phyloP scores from a whole-genome alignment of 2,329 filamentous ascomycete genomes.

The Monosporascus sp. region DNA sequence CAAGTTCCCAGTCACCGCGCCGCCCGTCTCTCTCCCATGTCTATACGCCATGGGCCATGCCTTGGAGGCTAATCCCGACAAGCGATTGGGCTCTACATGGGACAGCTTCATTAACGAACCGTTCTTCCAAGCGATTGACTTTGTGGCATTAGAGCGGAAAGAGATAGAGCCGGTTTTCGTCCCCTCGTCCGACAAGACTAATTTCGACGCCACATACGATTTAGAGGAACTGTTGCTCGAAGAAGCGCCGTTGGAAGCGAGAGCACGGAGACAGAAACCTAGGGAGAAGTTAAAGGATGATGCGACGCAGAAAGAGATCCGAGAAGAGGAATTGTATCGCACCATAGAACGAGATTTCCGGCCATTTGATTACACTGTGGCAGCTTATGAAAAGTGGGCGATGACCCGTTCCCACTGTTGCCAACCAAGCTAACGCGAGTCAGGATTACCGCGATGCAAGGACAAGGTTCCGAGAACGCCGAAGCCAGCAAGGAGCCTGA shows the following conservation, averaged over 20 bases:
- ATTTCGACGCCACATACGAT: constrained; percentile 98
- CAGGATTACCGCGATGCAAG: constrained; percentile 31
- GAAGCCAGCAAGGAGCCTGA: constrained; percentile 30
- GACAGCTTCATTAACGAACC: constrained; percentile 81
- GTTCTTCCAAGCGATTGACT: constrained; percentile 85
- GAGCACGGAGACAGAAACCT: constrained; percentile 89
- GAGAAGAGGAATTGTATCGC: constrained; percentile 87
- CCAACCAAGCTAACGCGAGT: constrained; percentile 7
- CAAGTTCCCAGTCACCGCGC: constrained; percentile 86
- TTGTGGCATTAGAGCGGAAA: constrained; percentile 76
- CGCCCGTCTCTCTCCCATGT: constrained; percentile 82
- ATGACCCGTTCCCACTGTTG: not conserved
- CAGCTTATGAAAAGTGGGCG: constrained; percentile 68
- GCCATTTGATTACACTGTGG: constrained; percentile 89
- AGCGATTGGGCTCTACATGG: constrained; percentile 81
- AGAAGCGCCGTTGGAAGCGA: constrained; percentile 88
- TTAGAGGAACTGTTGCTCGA: constrained; percentile 89
- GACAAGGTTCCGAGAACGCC: constrained; percentile 17
- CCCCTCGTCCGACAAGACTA: constrained; percentile 95
- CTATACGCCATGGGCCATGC: constrained; percentile 82
- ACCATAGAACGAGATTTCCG: constrained; percentile 93
- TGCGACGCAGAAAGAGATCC: constrained; percentile 89
- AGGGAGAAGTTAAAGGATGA: constrained; percentile 88
- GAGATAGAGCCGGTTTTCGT: constrained; percentile 86
- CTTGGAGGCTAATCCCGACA: constrained; percentile 71